Base-by-base conservation (phyloP, 257 asterid species). In the Penstemon eatonii region DNA sequence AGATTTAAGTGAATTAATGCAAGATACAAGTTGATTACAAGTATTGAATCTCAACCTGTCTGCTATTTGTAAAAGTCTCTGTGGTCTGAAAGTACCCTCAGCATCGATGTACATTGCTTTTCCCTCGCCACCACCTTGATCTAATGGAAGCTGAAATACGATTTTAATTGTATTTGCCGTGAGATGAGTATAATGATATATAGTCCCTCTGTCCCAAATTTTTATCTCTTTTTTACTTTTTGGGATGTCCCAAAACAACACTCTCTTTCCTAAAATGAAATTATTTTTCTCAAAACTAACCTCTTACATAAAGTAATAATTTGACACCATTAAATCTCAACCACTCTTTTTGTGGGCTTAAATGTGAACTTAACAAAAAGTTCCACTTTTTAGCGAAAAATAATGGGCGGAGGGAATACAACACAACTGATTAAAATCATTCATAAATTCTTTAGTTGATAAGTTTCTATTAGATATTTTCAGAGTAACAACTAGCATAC, bases 71-170 rank as follows among this genome's bases (percentile, higher is more conserved):
- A 93, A 81, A 60, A 93, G 93, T 73, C 99, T 87, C 79, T 93
- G 99, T 6, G 97, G 99, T 80, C 97, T 80, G 85, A 93, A 93
- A 53, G 99, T 93, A 25, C 99, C 99, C 75, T 93, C 97, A 45
- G 99, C 97, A 61, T 93, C 99, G 65, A 93, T 87, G 76, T 93
- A 93, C 97, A 93, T 90, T 33, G 99, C 99, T 82, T 90, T 93
- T 61, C 99, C 97, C 73, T 90, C 96, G 55, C 97, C 97, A 33
- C 99, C 99, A 59, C 99, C 97, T 82, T 90, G 97, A 60, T 93
- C 97, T 63, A 93, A 74, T 12, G 99, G 96, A 74, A 93, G 96
- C 99, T 93, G 88, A 71, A 66, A 63, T 18, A 68, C 38, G 49
- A 37, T 57, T 47, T 44, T 33, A n/a, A 39, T 56, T 44, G 12